Base-by-base conservation (phyloP, 768 basidiomycete genomes). In the Floccularia luteovirens region DNA sequence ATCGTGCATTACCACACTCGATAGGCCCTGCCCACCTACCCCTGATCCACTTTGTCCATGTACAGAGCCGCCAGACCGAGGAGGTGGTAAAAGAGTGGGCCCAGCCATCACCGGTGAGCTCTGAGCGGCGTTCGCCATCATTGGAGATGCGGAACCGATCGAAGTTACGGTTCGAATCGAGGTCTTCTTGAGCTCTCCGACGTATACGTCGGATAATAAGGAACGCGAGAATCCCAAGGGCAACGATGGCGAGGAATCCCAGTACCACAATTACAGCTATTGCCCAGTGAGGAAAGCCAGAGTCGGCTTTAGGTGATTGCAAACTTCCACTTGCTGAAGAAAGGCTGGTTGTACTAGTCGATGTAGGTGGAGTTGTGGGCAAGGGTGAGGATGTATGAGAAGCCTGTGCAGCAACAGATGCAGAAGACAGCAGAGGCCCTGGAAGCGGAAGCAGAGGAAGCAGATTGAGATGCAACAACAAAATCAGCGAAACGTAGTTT, bases 221-320 rank as follows among this genome's bases (percentile, higher is more conserved):
- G 68, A 88, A 90, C 25, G 69, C 64, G 39, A 89, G 72, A 37
- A 82, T 58, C 48, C 81, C 77, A 4, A 75, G 66, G 11, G 83
- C 77, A 31, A 77, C 70, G 45, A 91, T 79, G 41, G 90, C 88
- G 44, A 91, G 68, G 62, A 90, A 82, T 19, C 88, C 90, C 19
- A 93, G 75, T 30, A 92, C 74, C 34, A 82, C 83, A 38, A 92
- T 87, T 47, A 92, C 82, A 38, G 92, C 89, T 52, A 93, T 93
- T 7, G 87, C 91, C 90, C 89, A 92, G 54, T 77, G 77, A 6
- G 89, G 90, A 55, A 91, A 91, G 24, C 66, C 50, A 12, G 69
- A 54, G 41, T 46, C 53, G 37, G 52, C 48, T 21, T 42, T 41
- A 13, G 52, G 44, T 36, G 54, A 48, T 55, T 84, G 85, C 16